Evolutionary conservation across 495 filamentous ascomycete genomes (phyloP).

Genomic region (Lasiosphaeria hispida): DNA sequence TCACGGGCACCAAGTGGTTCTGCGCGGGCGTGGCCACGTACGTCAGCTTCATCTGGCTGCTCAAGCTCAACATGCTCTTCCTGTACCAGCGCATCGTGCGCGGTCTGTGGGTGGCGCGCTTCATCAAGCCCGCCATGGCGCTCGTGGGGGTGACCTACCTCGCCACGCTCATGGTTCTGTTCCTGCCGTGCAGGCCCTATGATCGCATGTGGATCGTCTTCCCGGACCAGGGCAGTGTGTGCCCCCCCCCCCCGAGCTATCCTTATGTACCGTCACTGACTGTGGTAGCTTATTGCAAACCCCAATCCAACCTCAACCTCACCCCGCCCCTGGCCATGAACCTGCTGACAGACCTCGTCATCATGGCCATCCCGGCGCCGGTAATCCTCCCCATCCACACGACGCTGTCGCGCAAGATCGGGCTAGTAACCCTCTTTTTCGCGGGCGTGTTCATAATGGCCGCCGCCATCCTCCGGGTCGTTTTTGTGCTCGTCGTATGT

Average conservation of each 20-base stretch:
- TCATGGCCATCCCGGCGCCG: conserved; percentile 14
- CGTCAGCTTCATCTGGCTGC: conserved; percentile 18
- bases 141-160: conserved; percentile 8
- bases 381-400: conserved; percentile 14
- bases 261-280: background rate
- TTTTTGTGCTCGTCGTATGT: conserved; percentile 11
- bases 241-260: background rate
- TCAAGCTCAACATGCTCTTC: conserved; percentile 17
- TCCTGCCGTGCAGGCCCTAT: conserved; percentile 11
- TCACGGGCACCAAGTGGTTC: conserved; percentile 11
- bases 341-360: conserved; percentile 11
- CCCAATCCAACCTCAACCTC: conserved; percentile 12
- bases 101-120: conserved; percentile 13
- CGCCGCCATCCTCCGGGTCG: conserved; percentile 10
- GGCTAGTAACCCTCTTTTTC: conserved; percentile 6
- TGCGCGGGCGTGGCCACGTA: conserved; percentile 10
- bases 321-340: conserved; percentile 15
- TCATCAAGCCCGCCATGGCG: conserved; percentile 12
- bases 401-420: conserved; percentile 7
- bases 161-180: conserved; percentile 8
- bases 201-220: conserved; percentile 10
- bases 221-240: conserved; percentile 8
- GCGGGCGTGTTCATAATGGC: conserved; percentile 14
- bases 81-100: conserved; percentile 15
- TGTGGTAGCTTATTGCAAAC: conserved; percentile 5